Base-by-base conservation (phyloP, 2,329 filamentous ascomycete species). In the Didymella arachidicola region DNA sequence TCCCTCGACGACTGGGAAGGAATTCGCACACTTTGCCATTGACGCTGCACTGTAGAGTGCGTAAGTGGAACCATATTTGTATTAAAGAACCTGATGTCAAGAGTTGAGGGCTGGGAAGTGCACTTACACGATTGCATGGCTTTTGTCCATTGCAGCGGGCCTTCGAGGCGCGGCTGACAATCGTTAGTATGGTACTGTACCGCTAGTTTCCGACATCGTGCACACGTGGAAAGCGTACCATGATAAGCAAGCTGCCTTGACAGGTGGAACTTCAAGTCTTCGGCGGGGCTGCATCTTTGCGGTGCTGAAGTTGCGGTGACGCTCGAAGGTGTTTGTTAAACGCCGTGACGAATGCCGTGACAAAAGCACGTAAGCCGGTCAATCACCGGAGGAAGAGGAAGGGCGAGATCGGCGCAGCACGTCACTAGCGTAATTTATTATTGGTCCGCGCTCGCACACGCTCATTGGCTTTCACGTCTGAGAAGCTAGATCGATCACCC, bases 241-340 rank as follows among this genome's bases (percentile, higher is more conserved):
- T 54, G 56, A 30, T 54, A 59, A 18, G 39, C 56, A 59, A n/a
- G 56, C 56, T 22, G 51, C 38, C 30, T 59, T 59, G 6, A 59
- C 50, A 4, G 56, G 56, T 11, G 56, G 56, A 14, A 49, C 12
- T 10, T 59, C 56, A 16, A 54, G 46, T 43, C 50, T 39, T n/a
- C 50, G 49, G 38, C 50, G 56, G 29, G 48, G 29, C 34, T 52
- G 48, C 48, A 43, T 52, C 12, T 43, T 32, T 32, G 30, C 26
- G 42, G 36, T 50, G 39, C 29, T 19, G 39, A 25, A 18, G 26
- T 12, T 26, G 38, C 45, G 12, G 41, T 45, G 45, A 19, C 6
- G 34, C 34, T 18, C 34, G 16, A 25, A 43, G 25, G 38, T 32
- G 25, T 45, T 22, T 30, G 25, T 12, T 53, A 34, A 36, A 53